Evolutionary conservation across 2,329 filamentous ascomycete species (phyloP).

Genomic region (Ilyonectria sp.): DNA sequence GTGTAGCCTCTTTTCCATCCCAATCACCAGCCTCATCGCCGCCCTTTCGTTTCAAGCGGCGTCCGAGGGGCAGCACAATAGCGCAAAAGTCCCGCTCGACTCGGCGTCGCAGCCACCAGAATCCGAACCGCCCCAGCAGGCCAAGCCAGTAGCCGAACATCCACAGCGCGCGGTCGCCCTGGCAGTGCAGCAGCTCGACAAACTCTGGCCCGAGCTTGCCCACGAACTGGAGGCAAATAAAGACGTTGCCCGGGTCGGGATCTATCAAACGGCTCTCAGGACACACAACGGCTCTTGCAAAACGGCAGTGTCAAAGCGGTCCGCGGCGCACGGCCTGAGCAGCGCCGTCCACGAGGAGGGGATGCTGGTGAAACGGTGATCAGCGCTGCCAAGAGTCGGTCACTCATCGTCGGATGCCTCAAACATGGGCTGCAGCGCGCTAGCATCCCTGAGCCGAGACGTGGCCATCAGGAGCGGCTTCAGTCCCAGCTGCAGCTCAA

Average conservation of each 20-base stretch:
- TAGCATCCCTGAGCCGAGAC: constrained; percentile 1
- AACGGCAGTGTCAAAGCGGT: constrained; percentile 11
- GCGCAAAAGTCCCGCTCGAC: constrained; percentile 13
- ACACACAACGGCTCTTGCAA: constrained; percentile 2
- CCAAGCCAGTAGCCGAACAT: constrained; percentile 21
- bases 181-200: not conserved
- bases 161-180: constrained; percentile 17
- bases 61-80: not conserved
- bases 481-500: constrained; percentile 12
- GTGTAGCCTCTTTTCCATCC: not conserved
- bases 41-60: not conserved
- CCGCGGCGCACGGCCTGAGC: not conserved
- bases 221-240: constrained; percentile 11
- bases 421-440: constrained; percentile 15
- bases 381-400: not conserved
- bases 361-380: constrained; percentile 19
- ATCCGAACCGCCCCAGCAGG: not conserved
- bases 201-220: constrained; percentile 7
- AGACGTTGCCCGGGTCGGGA: constrained; percentile 3
- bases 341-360: constrained; percentile 10
- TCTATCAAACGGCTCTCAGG: not conserved
- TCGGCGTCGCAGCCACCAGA: constrained; percentile 24
- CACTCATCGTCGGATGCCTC: constrained; percentile 12
- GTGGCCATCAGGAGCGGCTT: constrained; percentile 4
- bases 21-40: not conserved